Conservation (phyloP, 2,329 filamentous ascomycete genomes). For the Colletotrichum sansevieriae region DNA sequence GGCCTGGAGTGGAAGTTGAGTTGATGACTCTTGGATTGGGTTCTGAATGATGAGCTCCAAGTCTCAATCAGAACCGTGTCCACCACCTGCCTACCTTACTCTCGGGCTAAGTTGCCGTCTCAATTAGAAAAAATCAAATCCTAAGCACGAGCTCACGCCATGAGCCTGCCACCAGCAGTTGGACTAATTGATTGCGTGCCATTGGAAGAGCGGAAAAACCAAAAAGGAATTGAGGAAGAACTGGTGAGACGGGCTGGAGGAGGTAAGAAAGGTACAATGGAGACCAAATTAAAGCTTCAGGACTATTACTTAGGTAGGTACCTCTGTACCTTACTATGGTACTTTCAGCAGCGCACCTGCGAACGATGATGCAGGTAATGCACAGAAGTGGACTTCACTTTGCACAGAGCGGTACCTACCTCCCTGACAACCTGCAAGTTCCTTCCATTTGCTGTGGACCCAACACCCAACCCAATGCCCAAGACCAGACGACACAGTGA, state of each 20-base stretch:
- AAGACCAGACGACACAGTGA: too few species aligned
- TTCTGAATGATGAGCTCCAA: slow-evolving; percentile 1
- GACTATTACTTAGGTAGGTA: too few species aligned
- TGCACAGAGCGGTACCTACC: too few species aligned
- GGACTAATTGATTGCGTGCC: slow-evolving; percentile 29
- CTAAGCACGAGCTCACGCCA: slow-evolving; percentile 9
- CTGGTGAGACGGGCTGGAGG: slow-evolving; percentile 10
- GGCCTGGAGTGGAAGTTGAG: too few species aligned
- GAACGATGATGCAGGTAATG: too few species aligned
- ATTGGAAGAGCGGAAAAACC: background rate
- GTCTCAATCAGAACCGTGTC: slow-evolving; percentile 10
- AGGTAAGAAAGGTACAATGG: slow-evolving; percentile 13
- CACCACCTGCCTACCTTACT: slow-evolving; percentile 7
- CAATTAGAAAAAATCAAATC: slow-evolving; percentile 22
- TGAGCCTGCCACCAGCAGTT: slow-evolving; percentile 27
- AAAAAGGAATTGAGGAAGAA: background rate
- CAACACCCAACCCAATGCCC: too few species aligned
- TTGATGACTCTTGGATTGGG: background rate
- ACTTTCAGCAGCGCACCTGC: slow-evolving; percentile 2
- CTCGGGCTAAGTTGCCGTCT: slow-evolving; percentile 34
- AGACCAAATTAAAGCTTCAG: background rate
- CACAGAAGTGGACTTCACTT: background rate
- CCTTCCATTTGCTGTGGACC: too few species aligned
- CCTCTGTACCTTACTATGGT: background rate
- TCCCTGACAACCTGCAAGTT: too few species aligned